Evolutionary conservation across 2,329 filamentous ascomycete genomes (phyloP), one percentile per base, ranked within the genome.

Genomic region (Scedosporium dehoogii): DNA sequence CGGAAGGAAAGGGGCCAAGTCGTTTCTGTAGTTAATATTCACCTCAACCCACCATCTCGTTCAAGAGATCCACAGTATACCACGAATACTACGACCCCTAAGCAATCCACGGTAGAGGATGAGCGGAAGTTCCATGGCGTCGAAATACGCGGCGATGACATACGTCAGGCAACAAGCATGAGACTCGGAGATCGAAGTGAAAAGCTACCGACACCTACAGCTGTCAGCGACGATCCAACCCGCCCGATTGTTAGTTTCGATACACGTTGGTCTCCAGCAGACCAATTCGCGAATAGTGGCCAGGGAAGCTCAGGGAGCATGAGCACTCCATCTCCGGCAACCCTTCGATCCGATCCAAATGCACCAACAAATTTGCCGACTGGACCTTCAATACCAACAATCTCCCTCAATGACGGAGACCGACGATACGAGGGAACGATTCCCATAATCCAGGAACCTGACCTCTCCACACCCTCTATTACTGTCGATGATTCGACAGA

Each of bases 231-330:
- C 77, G 89, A 84, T 71, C 89, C 90, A 69, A 91, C 91, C 69
- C 86, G 93, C 72, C 93, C 93, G 66, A 97, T 97, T 80, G 93
- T 97, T 81, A 97, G 93, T 82, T 97, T 97, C 81, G 85, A 96
- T 76, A 84, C 84, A 70, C 84, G 88, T 72, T 96, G 91, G 87
- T 89, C 86, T 80, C 83, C 86, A 71, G 84, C 83, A 72, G 86
- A 89, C 73, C 80, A 83, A 79, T 80, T 79, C 75, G 81, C 89
- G 81, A 88, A 91, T 85, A 76, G 84, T 78, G 89, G 68, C 70
- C 72, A 74, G 77, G 74, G 81, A 61, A 14, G 2, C 33, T 38
- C 3, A 38, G 9, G 33, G 33, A 38, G 4, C 33, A 38, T 12
- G 33, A 38, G 33, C 33, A 3, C 33, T 12, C 33, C 33, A 10